These are phyloP conservation scores for Sporopachydermia quercuum DNA, from an alignment of 805 yeast genomes.

Conservation along the genomic window DNA sequence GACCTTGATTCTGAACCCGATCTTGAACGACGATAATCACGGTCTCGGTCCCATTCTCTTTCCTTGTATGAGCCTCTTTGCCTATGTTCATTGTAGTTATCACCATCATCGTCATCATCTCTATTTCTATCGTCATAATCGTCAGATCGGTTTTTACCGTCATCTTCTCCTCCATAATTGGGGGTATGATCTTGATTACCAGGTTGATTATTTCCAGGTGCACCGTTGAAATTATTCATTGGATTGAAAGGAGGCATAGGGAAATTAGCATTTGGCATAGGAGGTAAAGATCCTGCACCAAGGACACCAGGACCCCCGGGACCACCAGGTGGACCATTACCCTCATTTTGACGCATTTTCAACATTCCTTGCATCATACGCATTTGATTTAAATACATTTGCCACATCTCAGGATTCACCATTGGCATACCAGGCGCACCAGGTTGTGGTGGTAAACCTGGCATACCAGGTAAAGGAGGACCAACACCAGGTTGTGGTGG, in stretches of 20 bases:
- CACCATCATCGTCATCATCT: slow-evolving; percentile 3
- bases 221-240: slow-evolving; percentile 10
- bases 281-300: slow-evolving; percentile 6
- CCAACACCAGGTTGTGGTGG: not conserved
- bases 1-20: slow-evolving; percentile 2
- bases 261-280: too few relatives aligned
- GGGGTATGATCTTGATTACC: slow-evolving; percentile 7
- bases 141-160: slow-evolving; percentile 3
- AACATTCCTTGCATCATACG: slow-evolving; percentile 19
- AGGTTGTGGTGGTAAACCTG: not conserved
- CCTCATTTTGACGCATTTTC: slow-evolving; percentile 27
- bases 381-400: slow-evolving; percentile 3
- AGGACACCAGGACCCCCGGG: slow-evolving; percentile 8
- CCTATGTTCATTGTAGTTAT: slow-evolving; percentile 2
- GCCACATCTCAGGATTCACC: slow-evolving; percentile 1
- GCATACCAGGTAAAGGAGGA: not conserved
- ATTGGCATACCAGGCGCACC: not conserved
- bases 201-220: slow-evolving; percentile 9
- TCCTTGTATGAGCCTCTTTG: not conserved
- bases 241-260: slow-evolving; percentile 8
- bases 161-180: slow-evolving; percentile 4
- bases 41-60: slow-evolving; percentile 4
- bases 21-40: not conserved
- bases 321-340: slow-evolving; percentile 13
- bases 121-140: slow-evolving; percentile 3